phyloP scores from a whole-genome alignment of 2,329 filamentous ascomycete species.

The Byssothecium circinans region DNA sequence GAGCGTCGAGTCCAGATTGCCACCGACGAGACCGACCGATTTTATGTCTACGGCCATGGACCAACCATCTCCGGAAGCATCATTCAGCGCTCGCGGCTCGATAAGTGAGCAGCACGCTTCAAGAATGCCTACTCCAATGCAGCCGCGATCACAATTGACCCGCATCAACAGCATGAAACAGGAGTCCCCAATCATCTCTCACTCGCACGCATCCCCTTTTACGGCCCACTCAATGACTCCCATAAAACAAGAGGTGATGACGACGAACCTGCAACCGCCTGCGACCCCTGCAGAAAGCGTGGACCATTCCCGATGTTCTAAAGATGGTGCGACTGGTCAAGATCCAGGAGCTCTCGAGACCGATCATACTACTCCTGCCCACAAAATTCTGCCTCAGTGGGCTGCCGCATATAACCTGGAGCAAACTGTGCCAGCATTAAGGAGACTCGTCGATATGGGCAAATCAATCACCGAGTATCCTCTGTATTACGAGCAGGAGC shows the following conservation, averaged over 20 bases:
- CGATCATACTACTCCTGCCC: constrained; percentile 88
- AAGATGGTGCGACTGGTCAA: constrained; percentile 17
- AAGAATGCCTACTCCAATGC: constrained; percentile 34
- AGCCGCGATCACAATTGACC: constrained; percentile 25
- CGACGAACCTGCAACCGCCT: constrained; percentile 28
- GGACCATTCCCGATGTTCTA: constrained; percentile 19
- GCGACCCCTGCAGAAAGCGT: constrained; percentile 40
- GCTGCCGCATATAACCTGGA: constrained; percentile 58
- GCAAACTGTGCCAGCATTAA: constrained; percentile 47
- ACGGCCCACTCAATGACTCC: constrained; percentile 29
- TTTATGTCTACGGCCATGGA: constrained; percentile 17
- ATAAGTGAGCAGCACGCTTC: constrained; percentile 30
- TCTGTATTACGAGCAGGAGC: constrained; percentile 71
- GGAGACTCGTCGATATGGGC: constrained; percentile 72
- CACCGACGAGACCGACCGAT: constrained; percentile 16
- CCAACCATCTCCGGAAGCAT: constrained; percentile 34
- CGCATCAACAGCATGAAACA: constrained; percentile 40
- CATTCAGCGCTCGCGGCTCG: constrained; percentile 21
- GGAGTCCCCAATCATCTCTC: constrained; percentile 33
- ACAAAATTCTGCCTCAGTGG: constrained; percentile 72
- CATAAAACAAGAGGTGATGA: constrained; percentile 33
- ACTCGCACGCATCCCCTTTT: constrained; percentile 31
- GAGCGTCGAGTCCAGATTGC: constrained; percentile 33
- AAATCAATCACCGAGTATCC: constrained; percentile 65
- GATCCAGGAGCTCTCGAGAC: constrained; percentile 62